A percentile compares a stretch with the other conserved stretches of the same genome.
Conservation (phyloP, 768 basidiomycete species). For the Tephrocybe sp. region DNA sequence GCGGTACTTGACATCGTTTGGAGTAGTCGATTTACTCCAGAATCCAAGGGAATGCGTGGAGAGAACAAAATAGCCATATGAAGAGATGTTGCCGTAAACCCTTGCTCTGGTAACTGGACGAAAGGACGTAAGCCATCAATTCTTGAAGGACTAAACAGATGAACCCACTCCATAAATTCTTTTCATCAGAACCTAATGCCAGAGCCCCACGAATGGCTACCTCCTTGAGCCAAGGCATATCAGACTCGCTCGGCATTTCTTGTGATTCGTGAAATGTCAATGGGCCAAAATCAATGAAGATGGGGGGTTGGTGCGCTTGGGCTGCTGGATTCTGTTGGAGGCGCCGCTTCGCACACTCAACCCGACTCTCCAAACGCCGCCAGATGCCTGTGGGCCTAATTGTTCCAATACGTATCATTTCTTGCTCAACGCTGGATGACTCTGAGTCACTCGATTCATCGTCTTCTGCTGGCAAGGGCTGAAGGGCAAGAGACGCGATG, state of each 20-base stretch:
- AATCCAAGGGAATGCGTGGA: constrained; percentile 38
- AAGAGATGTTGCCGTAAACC: constrained; percentile 29
- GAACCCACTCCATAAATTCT: constrained; percentile 32
- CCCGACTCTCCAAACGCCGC: constrained; percentile 23
- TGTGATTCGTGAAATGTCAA: constrained; percentile 30
- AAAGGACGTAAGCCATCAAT: neutral
- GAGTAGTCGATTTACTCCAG: constrained; percentile 42
- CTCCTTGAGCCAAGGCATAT: constrained; percentile 23
- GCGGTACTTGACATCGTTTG: constrained; percentile 38
- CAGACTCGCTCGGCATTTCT: constrained; percentile 3
- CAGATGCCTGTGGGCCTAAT: constrained; percentile 22
- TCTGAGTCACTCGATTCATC: constrained; percentile 13
- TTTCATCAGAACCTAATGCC: constrained; percentile 26
- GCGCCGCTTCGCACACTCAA: constrained; percentile 27
- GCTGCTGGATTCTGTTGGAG: constrained; percentile 6
- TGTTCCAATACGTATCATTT: constrained; percentile 29
- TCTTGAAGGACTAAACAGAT: neutral
- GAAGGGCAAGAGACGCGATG: constrained; percentile 23
- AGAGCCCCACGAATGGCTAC: constrained; percentile 27
- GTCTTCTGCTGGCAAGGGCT: constrained; percentile 17
- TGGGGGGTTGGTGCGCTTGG: constrained; percentile 18
- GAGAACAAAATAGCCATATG: constrained; percentile 41
- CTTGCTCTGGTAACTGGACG: constrained; percentile 33
- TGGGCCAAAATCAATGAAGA: constrained; percentile 42
- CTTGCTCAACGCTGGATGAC: constrained; percentile 17